Evolutionary conservation across 1,139 yeast species (phyloP).

Genomic region (Sugiyamaella sp.): DNA sequence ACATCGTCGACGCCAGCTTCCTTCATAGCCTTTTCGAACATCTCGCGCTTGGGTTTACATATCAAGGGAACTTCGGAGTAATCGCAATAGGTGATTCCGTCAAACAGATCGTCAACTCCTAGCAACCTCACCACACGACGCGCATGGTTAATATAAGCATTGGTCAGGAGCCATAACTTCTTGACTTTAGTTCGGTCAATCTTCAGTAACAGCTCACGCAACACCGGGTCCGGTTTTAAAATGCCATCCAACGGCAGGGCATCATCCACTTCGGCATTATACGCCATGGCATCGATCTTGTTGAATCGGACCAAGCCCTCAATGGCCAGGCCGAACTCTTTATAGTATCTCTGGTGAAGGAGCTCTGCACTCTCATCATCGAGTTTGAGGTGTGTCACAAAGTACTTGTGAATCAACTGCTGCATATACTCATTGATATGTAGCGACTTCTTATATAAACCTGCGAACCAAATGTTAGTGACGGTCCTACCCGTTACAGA

Average conservation of each 20-base stretch:
- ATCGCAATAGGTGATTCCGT: constrained; percentile 92
- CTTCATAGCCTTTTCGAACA: constrained; percentile 59
- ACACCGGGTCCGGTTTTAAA: constrained; percentile 54
- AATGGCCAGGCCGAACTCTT: constrained; percentile 86
- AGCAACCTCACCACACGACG: constrained; percentile 67
- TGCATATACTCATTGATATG: constrained; percentile 88
- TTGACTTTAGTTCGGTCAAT: constrained; percentile 51
- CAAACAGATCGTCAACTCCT: constrained; percentile 88
- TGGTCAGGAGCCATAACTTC: constrained; percentile 85
- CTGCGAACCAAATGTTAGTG: constrained; percentile 25
- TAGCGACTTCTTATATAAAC: constrained; percentile 70
- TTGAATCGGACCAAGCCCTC: constrained; percentile 88
- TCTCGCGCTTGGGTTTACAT: constrained; percentile 81
- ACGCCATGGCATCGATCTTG: constrained; percentile 83
- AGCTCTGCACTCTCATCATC: constrained; percentile 74
- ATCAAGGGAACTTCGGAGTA: constrained; percentile 66
- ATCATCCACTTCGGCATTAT: constrained; percentile 87
- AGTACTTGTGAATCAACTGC: constrained; percentile 77
- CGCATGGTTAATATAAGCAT: constrained; percentile 92
- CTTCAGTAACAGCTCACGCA: constrained; percentile 42
- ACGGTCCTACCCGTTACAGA: not conserved
- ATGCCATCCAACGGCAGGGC: constrained; percentile 82
- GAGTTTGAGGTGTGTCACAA: constrained; percentile 63
- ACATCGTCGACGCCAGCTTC: constrained; percentile 61
- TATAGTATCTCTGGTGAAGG: constrained; percentile 75